Base-by-base conservation (phyloP, 495 filamentous ascomycete species). In the Chaetomidium leptoderma region DNA sequence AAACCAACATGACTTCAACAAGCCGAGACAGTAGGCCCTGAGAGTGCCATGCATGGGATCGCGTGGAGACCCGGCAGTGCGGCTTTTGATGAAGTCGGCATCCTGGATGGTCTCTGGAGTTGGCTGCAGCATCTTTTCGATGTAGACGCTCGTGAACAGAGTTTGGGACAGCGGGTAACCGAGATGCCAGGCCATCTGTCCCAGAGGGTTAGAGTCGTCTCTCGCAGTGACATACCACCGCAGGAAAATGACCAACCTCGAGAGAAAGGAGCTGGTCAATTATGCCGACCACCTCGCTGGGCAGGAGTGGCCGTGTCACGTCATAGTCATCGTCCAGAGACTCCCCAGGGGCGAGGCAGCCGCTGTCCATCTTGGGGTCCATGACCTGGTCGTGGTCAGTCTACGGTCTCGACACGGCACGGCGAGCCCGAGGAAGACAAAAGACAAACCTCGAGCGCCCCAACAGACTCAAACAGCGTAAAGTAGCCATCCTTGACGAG, bases 331-430 rank as follows among this genome's bases (percentile, higher is more conserved):
- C 86, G 59, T 95, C 88, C 6, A 95, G 78, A 32, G 84, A 85
- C 62, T 95, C 90, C 40, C 84, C 89, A 10, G 85, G 81, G 13
- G 79, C 80, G 16, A 93, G 70, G 63, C 84, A 88, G 30, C 93
- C 93, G 66, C 89, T 96, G 67, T 98, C 93, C 93, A 98, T 97
- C 71, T 97, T 98, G 0, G 87, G 85, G 66, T 98, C 93, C 91
- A 96, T 96, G 57, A 98, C 92, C 93, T 98, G 48, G 23, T 11
- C 14, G 16, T 26, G 11, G 40, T 44, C 11, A 35, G 32, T 35
- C n/a, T 33, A 14, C 21, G 1, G n/a, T 5, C 27, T 17, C 26
- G 5, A 13, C 2, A 16, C 6, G 17, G 39, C 5, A 29, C 35
- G 48, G 7, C 47, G 37, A 55, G 27, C 36, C n/a, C 10, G 23